Base-by-base conservation (phyloP, 305 asterid species). In the Rubia balearica region DNA sequence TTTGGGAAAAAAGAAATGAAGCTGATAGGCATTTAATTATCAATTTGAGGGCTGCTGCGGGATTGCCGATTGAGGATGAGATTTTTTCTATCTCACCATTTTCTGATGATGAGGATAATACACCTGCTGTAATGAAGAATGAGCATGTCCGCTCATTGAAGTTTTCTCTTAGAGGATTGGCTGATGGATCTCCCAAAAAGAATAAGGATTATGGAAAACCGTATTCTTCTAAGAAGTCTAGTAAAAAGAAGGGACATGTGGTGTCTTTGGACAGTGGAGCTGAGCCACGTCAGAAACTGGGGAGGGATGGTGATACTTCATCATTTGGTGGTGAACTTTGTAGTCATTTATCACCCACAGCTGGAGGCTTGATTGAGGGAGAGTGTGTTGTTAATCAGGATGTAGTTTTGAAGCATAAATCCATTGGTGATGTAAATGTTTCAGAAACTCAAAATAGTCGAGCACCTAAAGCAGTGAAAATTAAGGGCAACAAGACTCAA, bases 51-150 rank as follows among this genome's bases (percentile, higher is more conserved):
- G 94, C 89, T 59, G 90, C 85, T 74, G 94, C 96, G 83, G 99
- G 99, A 71, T 85, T 95, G 87, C 99, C 99, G 27, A 85, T 89
- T 71, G 96, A 88, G 77, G 96, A 91, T 80, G 97, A 95, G 77
- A 87, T 90, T 71, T 90, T 91, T 72, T 82, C 81, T 74, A 85
- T 88, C 69, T 83, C 87, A 71, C 96, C 97, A 56, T 91, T 91
- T 81, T 90, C 98, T 17, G 99, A 95, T 66, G 99, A 95, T 74
- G 99, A 95, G 80, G 99, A 91, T 69, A 80, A 76, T 73, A 86
- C 76, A 33, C 88, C 90, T 62, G 70, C 67, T 59, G 61, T 79
- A 22, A 62, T 75, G 69, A 87, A 87, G 81, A 87, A 77, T 70
- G 96, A 90, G 70, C 66, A 61, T 65, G 85, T 90, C 68, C 92